These are phyloP conservation scores for Calophaca sinica DNA, from an alignment of 306 rosid species.

Conservation along the genomic window DNA sequence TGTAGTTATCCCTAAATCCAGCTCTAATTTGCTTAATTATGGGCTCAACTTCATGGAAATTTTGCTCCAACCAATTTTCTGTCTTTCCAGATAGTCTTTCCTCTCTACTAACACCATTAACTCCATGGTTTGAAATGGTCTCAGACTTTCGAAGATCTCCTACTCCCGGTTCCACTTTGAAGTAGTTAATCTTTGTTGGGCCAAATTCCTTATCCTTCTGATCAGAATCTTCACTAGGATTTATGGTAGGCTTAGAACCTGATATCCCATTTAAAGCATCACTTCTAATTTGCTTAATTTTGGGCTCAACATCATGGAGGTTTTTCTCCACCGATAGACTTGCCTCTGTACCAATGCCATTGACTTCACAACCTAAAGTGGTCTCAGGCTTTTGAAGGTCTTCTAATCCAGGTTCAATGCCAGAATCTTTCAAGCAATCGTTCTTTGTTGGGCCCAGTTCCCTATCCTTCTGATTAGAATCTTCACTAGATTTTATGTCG, in stretches of 20 bases:
- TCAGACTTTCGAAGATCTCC: slow-evolving; percentile 49
- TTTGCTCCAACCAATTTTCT: slow-evolving; percentile 78
- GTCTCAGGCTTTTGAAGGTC: slow-evolving; percentile 49
- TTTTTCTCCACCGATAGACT: slow-evolving; percentile 55
- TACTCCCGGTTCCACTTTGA: slow-evolving; percentile 43
- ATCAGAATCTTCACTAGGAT: slow-evolving; percentile 51
- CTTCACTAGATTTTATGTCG: slow-evolving; percentile 45
- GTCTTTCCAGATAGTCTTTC: slow-evolving; percentile 48
- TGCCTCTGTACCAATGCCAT: slow-evolving; percentile 45
- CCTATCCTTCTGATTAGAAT: slow-evolving; percentile 50
- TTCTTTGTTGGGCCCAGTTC: slow-evolving; percentile 43
- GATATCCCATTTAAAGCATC: slow-evolving; percentile 50
- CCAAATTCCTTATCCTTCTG: slow-evolving; percentile 51
- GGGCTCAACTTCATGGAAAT: slow-evolving; percentile 83
- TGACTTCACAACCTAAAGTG: slow-evolving; percentile 53
- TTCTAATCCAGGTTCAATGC: slow-evolving; percentile 42
- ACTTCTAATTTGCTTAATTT: slow-evolving; percentile 58
- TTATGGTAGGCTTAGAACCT: slow-evolving; percentile 49
- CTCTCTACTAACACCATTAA: slow-evolving; percentile 46
- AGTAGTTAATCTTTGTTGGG: slow-evolving; percentile 45
- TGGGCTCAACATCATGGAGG: slow-evolving; percentile 64
- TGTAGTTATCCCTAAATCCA: slow-evolving; percentile 82
- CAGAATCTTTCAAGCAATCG: slow-evolving; percentile 43
- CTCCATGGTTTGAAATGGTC: slow-evolving; percentile 50
- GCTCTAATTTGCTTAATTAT: slow-evolving; percentile 73